These are phyloP conservation scores for Dillenia suffruticosa DNA, from an alignment of 164 flowering plant genomes.

Conservation along the genomic window DNA sequence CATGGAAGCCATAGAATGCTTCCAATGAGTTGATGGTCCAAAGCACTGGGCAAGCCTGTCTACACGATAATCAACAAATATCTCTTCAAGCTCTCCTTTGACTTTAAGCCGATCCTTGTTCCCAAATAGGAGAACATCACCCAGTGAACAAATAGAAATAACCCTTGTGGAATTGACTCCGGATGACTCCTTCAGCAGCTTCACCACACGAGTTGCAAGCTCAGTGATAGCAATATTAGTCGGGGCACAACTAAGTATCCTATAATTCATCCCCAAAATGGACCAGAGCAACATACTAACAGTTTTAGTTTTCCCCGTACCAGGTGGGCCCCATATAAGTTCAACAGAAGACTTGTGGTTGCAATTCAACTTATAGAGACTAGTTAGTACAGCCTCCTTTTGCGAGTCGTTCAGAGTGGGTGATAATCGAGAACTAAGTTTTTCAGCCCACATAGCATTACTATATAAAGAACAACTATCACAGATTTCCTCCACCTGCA, in stretches of 20 bases:
- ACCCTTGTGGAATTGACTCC: not conserved
- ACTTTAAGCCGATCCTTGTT: conserved; percentile 6
- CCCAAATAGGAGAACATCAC: conserved; percentile 19
- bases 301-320: conserved; percentile 20
- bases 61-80: conserved; percentile 14
- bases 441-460: not conserved
- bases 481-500: not conserved
- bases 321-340: conserved; percentile 24
- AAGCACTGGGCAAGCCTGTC: conserved; percentile 14
- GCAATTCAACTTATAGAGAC: conserved; percentile 5
- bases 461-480: not conserved
- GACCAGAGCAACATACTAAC: conserved; percentile 5
- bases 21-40: conserved; percentile 17
- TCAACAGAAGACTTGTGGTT: conserved; percentile 8
- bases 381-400: not conserved
- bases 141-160: conserved; percentile 3
- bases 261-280: conserved; percentile 6
- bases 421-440: not conserved
- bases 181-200: conserved; percentile 1
- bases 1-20: conserved; percentile 12
- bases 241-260: conserved; percentile 17
- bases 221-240: conserved; percentile 12
- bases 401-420: conserved; percentile 10
- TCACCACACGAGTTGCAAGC: conserved; percentile 9
- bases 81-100: conserved; percentile 1